Percentiles rank a stretch among this genome's conserved stretches.
Evolutionary conservation across 2,329 filamentous ascomycete species (phyloP).

Genomic region (Microcera coccophila): DNA sequence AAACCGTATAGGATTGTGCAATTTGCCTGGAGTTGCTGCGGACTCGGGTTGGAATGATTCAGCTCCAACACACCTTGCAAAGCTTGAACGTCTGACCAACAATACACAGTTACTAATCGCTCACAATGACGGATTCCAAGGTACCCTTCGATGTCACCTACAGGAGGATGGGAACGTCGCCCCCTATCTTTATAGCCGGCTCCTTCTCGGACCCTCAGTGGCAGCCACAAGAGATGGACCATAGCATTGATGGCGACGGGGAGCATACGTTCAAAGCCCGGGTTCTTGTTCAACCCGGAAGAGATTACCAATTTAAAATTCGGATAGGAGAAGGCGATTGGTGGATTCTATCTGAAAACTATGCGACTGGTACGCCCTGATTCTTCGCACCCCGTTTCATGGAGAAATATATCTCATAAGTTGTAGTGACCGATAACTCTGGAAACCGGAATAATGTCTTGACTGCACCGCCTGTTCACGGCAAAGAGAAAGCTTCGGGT

Average conservation of each 20-base stretch:
- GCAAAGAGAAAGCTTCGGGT: too few relatives aligned
- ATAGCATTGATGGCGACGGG: conserved; percentile 46
- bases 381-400: neutral
- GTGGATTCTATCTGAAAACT: conserved; percentile 65
- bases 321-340: conserved; percentile 62
- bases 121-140: conserved; percentile 21
- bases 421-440: conserved; percentile 37
- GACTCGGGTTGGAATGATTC: too few relatives aligned
- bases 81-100: too few relatives aligned
- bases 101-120: too few relatives aligned
- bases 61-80: too few relatives aligned
- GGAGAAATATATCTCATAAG: neutral
- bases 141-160: conserved; percentile 57
- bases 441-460: conserved; percentile 50
- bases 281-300: conserved; percentile 51
- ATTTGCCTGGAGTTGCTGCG: too few relatives aligned
- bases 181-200: conserved; percentile 68
- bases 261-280: conserved; percentile 56
- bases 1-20: too few relatives aligned
- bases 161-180: conserved; percentile 53
- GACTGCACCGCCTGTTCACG: conserved; percentile 20
- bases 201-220: conserved; percentile 65
- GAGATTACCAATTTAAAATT: conserved; percentile 72
- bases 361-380: conserved; percentile 57
- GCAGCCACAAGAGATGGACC: conserved; percentile 63